Evolutionary conservation across 1,284 basidiomycete species (phyloP), one percentile per base, ranked within the genome.

Genomic region (Macrocybe sp.): DNA sequence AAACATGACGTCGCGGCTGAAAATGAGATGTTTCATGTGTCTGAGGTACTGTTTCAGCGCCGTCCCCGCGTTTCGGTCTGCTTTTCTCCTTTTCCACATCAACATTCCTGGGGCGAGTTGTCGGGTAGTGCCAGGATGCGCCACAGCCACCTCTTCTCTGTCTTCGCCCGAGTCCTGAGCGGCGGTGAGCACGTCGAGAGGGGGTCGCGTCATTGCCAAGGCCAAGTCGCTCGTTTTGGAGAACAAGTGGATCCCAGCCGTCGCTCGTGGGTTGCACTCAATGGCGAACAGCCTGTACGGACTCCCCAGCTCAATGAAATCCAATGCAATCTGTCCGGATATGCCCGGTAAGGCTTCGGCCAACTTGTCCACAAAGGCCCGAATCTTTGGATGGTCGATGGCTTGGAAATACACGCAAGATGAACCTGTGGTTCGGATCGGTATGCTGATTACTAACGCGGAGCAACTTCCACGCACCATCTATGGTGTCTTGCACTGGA

Each of bases 401-500:
- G 51, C 31, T 46, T 58, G 45, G 33, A 58, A 58, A 38, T 22
- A 58, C 3, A 58, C 56, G 38, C 52, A 58, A 11, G 55, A 56
- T 6, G 56, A 56, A 37, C 52, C 52, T 22, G 22, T 22, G 22
- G 22, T 22, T 22, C 22, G 2, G 22, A 22, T 22, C 22, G 22
- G 22, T 4, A 22, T 4, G 22, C 22, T 22, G 22, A 22, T 22
- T 55, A 30, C 37, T n/a, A n/a, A 5, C 7, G n/a, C 28, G 33
- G 16, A 6, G 3, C 14, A n/a, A 30, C 11, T 12, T 32, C 7
- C 12, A 49, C 48, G 22, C 32, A 54, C 51, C 53, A 43, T 56
- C 53, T 14, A 56, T 58, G n/a, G 55, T 56, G 31, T 55, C 56
- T 31, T 54, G 29, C n/a, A 56, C 55, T 30, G 55, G 51, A 47